A percentile compares a stretch with the other conserved stretches of the same genome.
Evolutionary conservation across 1,284 basidiomycete species (phyloP).

Genomic region (Papiliotrema nemorosa): DNA sequence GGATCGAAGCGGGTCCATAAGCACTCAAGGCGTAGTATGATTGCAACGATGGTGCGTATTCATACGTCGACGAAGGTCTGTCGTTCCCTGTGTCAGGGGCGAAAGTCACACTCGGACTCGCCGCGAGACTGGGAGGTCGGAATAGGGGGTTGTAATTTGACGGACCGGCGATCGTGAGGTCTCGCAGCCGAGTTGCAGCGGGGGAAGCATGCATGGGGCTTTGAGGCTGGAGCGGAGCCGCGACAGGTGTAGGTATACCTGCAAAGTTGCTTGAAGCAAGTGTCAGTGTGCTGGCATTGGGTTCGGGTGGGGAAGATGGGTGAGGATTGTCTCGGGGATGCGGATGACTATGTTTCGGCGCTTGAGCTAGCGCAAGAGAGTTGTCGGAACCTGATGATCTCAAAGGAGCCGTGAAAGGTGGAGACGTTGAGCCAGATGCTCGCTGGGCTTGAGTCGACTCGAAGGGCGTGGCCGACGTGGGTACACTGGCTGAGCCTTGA

Average conservation of each 20-base stretch:
- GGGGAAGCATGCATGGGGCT: conserved; percentile 4
- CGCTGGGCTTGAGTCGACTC: not conserved
- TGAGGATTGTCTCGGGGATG: conserved; percentile 94
- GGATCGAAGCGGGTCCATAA: conserved; percentile 5
- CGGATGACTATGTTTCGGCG: conserved; percentile 80
- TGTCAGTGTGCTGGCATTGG: conserved; percentile 88
- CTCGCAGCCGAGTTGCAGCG: not conserved
- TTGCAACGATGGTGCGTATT: conserved; percentile 5
- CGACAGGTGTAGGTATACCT: conserved; percentile 1
- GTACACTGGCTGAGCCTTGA: not conserved
- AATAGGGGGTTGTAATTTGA: not conserved
- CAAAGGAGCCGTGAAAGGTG: not conserved
- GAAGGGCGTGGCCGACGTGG: not conserved
- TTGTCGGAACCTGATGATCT: conserved; percentile 18
- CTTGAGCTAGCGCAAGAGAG: conserved; percentile 54
- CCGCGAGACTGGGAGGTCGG: conserved; percentile 8
- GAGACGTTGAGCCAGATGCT: not conserved
- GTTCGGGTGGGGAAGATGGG: conserved; percentile 79
- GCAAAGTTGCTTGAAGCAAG: conserved; percentile 50
- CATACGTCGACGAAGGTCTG: not conserved
- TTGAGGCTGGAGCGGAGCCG: conserved; percentile 2
- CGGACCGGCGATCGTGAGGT: conserved; percentile 2
- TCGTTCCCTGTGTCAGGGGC: conserved; percentile 9
- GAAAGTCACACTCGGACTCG: conserved; percentile 22
- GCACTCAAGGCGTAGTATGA: conserved; percentile 9